phyloP scores from a whole-genome alignment of 2,329 filamentous ascomycete species.

The Pseudogymnoascus sp. region DNA sequence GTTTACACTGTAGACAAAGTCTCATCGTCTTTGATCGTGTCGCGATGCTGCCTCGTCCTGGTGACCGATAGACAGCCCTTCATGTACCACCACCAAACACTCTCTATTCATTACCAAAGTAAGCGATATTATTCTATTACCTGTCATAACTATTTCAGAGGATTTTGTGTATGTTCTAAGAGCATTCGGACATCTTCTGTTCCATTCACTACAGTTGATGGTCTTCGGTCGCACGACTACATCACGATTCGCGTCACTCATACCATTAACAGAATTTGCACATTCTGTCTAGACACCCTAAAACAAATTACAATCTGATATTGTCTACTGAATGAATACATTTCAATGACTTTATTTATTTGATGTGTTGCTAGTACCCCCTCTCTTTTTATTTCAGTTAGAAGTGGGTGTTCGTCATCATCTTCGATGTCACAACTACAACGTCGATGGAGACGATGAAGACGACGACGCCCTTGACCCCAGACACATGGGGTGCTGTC shows the following conservation, averaged over 20 bases:
- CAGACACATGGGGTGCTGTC: background rate
- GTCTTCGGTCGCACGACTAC: conserved; percentile 2
- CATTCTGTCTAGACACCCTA: background rate
- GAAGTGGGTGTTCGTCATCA: background rate
- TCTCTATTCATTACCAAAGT: background rate
- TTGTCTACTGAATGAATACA: background rate
- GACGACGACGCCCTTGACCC: background rate
- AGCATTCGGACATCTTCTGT: background rate
- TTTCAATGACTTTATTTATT: background rate
- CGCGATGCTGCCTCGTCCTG: background rate
- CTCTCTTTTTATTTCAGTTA: background rate
- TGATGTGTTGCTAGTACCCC: background rate
- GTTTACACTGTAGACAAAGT: background rate
- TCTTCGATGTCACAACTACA: background rate
- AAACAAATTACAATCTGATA: background rate
- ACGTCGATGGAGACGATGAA: background rate
- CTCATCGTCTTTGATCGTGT: background rate
- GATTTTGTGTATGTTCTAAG: background rate
- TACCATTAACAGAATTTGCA: background rate
- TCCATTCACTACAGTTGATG: background rate
- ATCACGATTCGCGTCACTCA: background rate
- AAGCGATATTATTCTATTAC: background rate
- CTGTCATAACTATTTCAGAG: background rate
- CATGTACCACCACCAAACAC: background rate
- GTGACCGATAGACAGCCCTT: background rate